Evolutionary conservation across 2,329 filamentous ascomycete species (phyloP), one percentile per base, ranked within the genome.

Genomic region (Trichoderma guizhouense): DNA sequence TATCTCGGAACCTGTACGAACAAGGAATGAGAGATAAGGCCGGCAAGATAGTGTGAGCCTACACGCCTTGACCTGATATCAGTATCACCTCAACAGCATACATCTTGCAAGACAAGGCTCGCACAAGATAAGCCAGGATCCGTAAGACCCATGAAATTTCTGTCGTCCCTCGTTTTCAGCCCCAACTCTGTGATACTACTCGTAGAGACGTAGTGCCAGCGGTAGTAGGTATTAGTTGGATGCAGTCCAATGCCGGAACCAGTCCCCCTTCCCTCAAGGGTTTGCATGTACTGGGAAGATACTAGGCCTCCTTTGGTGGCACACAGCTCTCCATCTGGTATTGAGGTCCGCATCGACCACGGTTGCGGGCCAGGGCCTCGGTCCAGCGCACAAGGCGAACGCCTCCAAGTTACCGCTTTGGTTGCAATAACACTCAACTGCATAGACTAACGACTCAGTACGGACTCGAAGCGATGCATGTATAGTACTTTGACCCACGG

Each of bases 321-420:
- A 47, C 63, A 62, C 70, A 43, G 32, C 43, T 30, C 24, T 60
- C 43, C 43, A 68, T 67, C 63, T 63, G 47, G 47, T 24, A 63
- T 57, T 43, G 53, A 67, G 53, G 64, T 12, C 60, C 32, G 61
- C 47, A 60, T 65, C 39, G 55, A 62, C 63, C 70, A 67, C 43
- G 63, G 30, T 63, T 55, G n/a, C 24, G 55, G 30, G 43, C 63
- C 32, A 58, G 63, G 57, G 57, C 26, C 34, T 30, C 18, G 43
- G 32, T 68, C 39, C 57, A 67, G 55, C 57, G 28, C 63, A 43
- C 12, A 9, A 8, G 39, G 18, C 53, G 58, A 66, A 67, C 43
- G 43, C 39, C 63, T 43, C 63, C 53, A 62, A 53, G 39, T 62
- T 64, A 36, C 53, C 60, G 15, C 36, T 51, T 67, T 68, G 70